Evolutionary conservation across 2,329 filamentous ascomycete genomes (phyloP).

Genomic region (Nemania abortiva): DNA sequence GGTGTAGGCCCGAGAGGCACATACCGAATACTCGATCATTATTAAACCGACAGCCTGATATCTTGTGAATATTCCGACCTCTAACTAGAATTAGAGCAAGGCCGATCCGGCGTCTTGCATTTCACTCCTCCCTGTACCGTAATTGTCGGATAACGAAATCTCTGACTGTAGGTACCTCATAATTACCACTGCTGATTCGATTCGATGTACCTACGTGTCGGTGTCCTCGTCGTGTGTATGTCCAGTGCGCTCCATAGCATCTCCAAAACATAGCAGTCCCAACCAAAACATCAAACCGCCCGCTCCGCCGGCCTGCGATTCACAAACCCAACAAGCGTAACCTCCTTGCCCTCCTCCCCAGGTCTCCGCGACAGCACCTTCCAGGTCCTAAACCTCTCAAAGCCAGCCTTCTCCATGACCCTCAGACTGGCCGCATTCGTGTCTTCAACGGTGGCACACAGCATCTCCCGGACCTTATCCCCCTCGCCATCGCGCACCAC

Average conservation of each 20-base stretch:
- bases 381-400: conserved; percentile 29
- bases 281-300: background rate
- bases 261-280: background rate
- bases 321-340: conserved; percentile 31
- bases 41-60: background rate
- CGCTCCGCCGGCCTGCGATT: background rate
- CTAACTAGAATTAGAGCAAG: background rate
- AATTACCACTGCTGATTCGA: background rate
- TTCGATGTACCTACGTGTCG: background rate
- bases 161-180: background rate
- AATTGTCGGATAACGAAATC: background rate
- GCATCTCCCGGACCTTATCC: conserved; percentile 17
- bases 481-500: background rate
- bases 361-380: conserved; percentile 4
- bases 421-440: conserved; percentile 19
- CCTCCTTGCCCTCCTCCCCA: conserved; percentile 10
- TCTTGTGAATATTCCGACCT: background rate
- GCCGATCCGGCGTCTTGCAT: background rate
- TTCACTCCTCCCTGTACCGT: background rate
- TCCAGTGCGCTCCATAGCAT: background rate
- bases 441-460: conserved; percentile 20
- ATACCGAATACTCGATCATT: background rate
- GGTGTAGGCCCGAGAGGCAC: background rate
- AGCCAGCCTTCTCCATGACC: conserved; percentile 31
- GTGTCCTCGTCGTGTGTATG: background rate